phyloP scores from a whole-genome alignment of 148 eudicot species.

The Amaranthus palmeri region DNA sequence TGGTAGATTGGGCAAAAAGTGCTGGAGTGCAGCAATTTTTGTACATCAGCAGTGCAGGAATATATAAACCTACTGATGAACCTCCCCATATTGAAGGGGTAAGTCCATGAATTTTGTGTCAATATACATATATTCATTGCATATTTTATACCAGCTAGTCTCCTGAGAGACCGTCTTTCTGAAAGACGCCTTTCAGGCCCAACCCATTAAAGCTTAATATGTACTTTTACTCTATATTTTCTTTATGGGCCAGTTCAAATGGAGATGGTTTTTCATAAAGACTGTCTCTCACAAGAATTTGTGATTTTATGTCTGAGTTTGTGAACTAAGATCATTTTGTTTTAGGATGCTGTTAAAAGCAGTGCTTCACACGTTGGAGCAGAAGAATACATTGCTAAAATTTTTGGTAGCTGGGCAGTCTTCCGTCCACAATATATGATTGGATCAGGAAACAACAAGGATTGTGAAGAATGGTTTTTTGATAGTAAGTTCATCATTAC shows the following conservation, averaged over 20 bases:
- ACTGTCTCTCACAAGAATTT: too few relatives aligned
- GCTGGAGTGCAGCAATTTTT: constrained; percentile 65
- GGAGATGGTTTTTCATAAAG: too few relatives aligned
- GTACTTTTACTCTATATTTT: too few relatives aligned
- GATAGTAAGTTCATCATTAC: constrained; percentile 53
- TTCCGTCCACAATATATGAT: constrained; percentile 97
- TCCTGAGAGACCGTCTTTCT: too few relatives aligned
- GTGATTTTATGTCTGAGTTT: too few relatives aligned
- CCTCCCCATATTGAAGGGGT: constrained; percentile 99
- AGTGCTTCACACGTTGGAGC: constrained; percentile 81
- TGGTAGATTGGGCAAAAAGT: constrained; percentile 92
- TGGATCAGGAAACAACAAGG: constrained; percentile 96
- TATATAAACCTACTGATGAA: constrained; percentile 85
- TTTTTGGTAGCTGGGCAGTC: constrained; percentile 55
- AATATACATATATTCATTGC: background rate
- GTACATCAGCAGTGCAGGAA: constrained; percentile 93
- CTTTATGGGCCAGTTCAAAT: too few relatives aligned
- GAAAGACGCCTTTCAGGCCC: too few relatives aligned
- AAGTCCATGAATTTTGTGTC: constrained; percentile 5
- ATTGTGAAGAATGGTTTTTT: constrained; percentile 98
- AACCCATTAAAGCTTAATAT: too few relatives aligned
- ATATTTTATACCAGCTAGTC: too few relatives aligned
- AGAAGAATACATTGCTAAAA: constrained; percentile 68
- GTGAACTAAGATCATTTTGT: background rate
- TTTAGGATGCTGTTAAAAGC: constrained; percentile 72